Evolutionary conservation across 345 rosid genomes (phyloP).

Genomic region (Bruguiera sexangula): DNA sequence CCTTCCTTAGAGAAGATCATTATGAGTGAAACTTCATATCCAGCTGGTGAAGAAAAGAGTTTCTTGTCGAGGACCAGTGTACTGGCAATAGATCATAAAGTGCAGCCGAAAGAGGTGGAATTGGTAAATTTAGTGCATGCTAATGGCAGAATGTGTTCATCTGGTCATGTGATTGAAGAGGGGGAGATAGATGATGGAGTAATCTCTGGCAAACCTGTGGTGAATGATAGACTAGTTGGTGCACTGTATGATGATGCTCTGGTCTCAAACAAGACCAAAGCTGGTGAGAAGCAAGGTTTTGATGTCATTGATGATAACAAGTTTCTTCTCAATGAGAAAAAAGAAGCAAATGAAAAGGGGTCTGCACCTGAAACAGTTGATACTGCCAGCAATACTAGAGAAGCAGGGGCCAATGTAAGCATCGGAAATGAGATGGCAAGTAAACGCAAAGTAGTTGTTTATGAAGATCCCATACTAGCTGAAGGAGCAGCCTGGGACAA

Average conservation of each 20-base stretch:
- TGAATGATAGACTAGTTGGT: constrained; percentile 20
- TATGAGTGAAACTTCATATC: constrained; percentile 27
- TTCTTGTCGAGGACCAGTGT: constrained; percentile 5
- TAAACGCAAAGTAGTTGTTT: constrained; percentile 25
- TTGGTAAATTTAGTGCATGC: constrained; percentile 23
- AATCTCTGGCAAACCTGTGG: constrained; percentile 40
- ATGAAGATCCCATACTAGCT: constrained; percentile 15
- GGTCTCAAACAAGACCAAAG: constrained; percentile 22
- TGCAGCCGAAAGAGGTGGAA: constrained; percentile 35
- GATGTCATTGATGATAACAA: constrained; percentile 17
- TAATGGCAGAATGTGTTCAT: constrained; percentile 14
- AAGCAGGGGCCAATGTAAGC: constrained; percentile 17
- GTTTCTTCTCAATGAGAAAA: constrained; percentile 17
- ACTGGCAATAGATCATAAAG: constrained; percentile 20
- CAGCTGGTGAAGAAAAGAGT: constrained; percentile 12
- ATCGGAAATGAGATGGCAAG: constrained; percentile 13
- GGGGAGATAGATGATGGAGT: constrained; percentile 58
- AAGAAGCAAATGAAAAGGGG: constrained; percentile 14
- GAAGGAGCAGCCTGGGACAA: constrained; percentile 11
- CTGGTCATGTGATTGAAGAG: constrained; percentile 32
- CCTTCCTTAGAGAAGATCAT: constrained; percentile 8
- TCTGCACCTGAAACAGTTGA: constrained; percentile 13
- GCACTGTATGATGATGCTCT: constrained; percentile 26
- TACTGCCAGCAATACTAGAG: constrained; percentile 1
- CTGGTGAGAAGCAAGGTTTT: constrained; percentile 29